Evolutionary conservation across 1,284 basidiomycete genomes (phyloP).

Genomic region (Exsudoporus floridanus): DNA sequence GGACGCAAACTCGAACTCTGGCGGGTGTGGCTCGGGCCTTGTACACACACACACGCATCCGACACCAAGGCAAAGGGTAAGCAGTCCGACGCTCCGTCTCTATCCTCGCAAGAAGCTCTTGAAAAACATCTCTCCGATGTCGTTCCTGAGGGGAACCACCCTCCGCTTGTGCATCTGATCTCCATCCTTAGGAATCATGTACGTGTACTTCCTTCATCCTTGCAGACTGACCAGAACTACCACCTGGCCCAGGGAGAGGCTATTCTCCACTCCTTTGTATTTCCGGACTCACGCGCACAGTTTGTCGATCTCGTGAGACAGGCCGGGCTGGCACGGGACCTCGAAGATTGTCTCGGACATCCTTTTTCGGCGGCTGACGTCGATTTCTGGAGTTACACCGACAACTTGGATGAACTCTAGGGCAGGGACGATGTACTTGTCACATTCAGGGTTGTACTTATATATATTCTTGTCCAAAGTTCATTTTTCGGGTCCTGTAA

Average conservation of each 20-base stretch:
- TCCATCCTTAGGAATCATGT: slow-evolving; percentile 59
- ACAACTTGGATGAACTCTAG: slow-evolving; percentile 10
- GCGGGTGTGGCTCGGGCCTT: slow-evolving; percentile 57
- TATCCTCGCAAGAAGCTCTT: slow-evolving; percentile 32
- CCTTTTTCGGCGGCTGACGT: slow-evolving; percentile 38
- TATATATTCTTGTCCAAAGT: background rate
- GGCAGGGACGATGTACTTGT: background rate
- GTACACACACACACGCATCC: background rate
- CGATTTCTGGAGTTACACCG: slow-evolving; percentile 56
- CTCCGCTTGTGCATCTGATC: slow-evolving; percentile 46
- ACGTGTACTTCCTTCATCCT: slow-evolving; percentile 32
- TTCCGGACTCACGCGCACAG: slow-evolving; percentile 66
- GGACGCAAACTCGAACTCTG: slow-evolving; percentile 73
- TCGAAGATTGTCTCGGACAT: slow-evolving; percentile 37
- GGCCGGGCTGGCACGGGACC: slow-evolving; percentile 44
- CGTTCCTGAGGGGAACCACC: slow-evolving; percentile 20
- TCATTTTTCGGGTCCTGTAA: slow-evolving; percentile 3
- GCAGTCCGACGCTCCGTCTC: slow-evolving; percentile 40
- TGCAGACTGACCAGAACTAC: slow-evolving; percentile 5
- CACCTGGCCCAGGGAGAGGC: slow-evolving; percentile 45
- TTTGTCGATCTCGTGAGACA: slow-evolving; percentile 53
- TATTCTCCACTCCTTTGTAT: slow-evolving; percentile 60
- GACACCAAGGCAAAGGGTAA: slow-evolving; percentile 37
- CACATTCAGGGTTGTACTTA: background rate
- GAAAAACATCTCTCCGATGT: slow-evolving; percentile 9